Evolutionary conservation across 2,329 filamentous ascomycete genomes (phyloP).

Genomic region (Phaeosphaeria sp.): DNA sequence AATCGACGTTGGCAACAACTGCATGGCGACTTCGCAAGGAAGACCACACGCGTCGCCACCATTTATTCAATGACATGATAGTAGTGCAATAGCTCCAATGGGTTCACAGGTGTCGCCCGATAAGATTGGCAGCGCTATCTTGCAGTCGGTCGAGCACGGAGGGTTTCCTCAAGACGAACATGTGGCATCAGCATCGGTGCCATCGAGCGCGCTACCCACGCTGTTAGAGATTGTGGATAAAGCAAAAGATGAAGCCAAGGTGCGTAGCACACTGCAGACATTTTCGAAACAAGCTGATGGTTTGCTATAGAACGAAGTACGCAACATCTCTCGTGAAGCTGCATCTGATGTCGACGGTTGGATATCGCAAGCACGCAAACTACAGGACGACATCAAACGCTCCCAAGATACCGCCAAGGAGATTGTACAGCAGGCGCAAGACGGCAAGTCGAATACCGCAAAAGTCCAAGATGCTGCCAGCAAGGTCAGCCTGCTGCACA

Average conservation of each 20-base stretch:
- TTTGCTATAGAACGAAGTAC: constrained; percentile 69
- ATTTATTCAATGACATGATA: constrained; percentile 20
- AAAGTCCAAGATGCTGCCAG: constrained; percentile 66
- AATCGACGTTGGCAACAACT: constrained; percentile 10
- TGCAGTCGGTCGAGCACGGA: constrained; percentile 67
- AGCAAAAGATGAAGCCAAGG: constrained; percentile 62
- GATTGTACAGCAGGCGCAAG: constrained; percentile 79
- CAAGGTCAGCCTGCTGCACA: constrained; percentile 63
- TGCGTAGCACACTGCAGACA: constrained; percentile 23
- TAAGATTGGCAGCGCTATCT: constrained; percentile 64
- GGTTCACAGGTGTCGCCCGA: constrained; percentile 37
- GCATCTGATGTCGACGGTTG: constrained; percentile 83
- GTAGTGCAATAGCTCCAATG: constrained; percentile 27
- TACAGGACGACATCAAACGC: constrained; percentile 84
- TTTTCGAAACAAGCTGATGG: constrained; percentile 7
- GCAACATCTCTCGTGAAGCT: constrained; percentile 75
- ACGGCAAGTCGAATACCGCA: constrained; percentile 67
- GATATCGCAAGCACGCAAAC: constrained; percentile 81
- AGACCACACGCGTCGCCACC: constrained; percentile 7
- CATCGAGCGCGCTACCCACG: constrained; percentile 55
- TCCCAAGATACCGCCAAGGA: constrained; percentile 80
- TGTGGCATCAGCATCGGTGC: constrained; percentile 60
- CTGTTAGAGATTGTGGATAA: constrained; percentile 59
- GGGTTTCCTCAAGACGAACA: constrained; percentile 64
- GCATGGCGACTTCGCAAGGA: constrained; percentile 10